Evolutionary conservation across 768 basidiomycete species (phyloP), one percentile per base, ranked within the genome.

Genomic region (Amanita rubescens): DNA sequence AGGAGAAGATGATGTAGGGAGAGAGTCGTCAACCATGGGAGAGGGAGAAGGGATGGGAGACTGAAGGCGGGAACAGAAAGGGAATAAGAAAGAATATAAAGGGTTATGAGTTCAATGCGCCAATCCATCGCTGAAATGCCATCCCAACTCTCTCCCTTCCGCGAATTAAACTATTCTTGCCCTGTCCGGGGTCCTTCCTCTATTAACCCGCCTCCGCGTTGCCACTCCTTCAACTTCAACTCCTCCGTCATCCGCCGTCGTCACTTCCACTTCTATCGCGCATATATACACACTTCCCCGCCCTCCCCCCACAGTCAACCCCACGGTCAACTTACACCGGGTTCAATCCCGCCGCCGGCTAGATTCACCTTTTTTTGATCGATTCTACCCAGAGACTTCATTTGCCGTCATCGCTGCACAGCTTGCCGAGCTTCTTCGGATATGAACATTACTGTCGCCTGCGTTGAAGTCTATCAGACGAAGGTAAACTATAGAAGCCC

Each of bases 1-100:
- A 38, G 73, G 67, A 55, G 76, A 73, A 53, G 72, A 64, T n/a
- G n/a, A n/a, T 30, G 71, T 55, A 55, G 71, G 60, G 49, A 69
- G 48, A 58, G 60, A 60, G 54, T 72, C 70, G 64, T 74, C 74
- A 45, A 71, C 58, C 72, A 73, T 74, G 55, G 58, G 51, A 27
- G 49, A 51, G 55, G 60, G 56, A 57, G 53, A 58, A 62, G 55
- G 57, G 62, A 59, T 60, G 61, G 59, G 60, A 55, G 59, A 58
- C 51, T 56, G 53, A 47, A 54, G 54, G 54, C 47, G 48, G 54
- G 45, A 55, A 54, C 53, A 56, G 55, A 56, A 48, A 46, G 44
- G 57, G 51, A 50, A 57, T 50, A 57, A 54, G 59, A 56, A 58
- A 58, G 59, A 58, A 65, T 61, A 64, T 60, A 62, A 65, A 60